phyloP scores from a whole-genome alignment of 768 basidiomycete species.

The Epithele typhae region DNA sequence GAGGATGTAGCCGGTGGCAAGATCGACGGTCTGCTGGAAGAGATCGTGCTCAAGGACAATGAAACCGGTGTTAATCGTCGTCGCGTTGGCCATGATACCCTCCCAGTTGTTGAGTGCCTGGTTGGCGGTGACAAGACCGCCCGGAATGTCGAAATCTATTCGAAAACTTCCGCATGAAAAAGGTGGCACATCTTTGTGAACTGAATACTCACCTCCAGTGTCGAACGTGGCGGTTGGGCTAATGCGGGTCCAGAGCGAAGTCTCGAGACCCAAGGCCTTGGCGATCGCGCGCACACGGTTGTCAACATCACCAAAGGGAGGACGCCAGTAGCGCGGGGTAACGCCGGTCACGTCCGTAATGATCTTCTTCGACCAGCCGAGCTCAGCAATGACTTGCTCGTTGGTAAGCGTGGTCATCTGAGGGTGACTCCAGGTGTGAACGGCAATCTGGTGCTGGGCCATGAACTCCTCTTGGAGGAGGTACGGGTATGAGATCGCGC shows the following conservation, averaged over 20 bases:
- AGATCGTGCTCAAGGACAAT: constrained; percentile 87
- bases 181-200: neutral
- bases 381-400: constrained; percentile 80
- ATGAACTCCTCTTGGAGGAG: constrained; percentile 75
- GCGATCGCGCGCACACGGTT: constrained; percentile 85
- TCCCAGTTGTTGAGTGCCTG: constrained; percentile 72
- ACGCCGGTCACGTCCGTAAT: constrained; percentile 81
- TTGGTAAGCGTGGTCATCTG: constrained; percentile 69
- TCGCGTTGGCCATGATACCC: constrained; percentile 60
- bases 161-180: no score
- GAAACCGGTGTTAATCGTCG: constrained; percentile 66
- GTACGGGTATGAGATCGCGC: constrained; percentile 64
- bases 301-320: constrained; percentile 80
- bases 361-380: constrained; percentile 83
- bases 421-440: constrained; percentile 71
- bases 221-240: constrained; percentile 62
- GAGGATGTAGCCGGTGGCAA: constrained; percentile 83
- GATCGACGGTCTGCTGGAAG: constrained; percentile 79
- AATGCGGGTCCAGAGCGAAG: constrained; percentile 82
- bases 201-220: constrained; percentile 48
- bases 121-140: constrained; percentile 50
- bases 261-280: constrained; percentile 74
- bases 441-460: constrained; percentile 72
- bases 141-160: constrained; percentile 76
- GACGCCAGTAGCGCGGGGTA: constrained; percentile 75